These are phyloP conservation scores for Fusarium hainanense DNA, from an alignment of 2,329 filamentous ascomycete genomes.

Conservation along the genomic window DNA sequence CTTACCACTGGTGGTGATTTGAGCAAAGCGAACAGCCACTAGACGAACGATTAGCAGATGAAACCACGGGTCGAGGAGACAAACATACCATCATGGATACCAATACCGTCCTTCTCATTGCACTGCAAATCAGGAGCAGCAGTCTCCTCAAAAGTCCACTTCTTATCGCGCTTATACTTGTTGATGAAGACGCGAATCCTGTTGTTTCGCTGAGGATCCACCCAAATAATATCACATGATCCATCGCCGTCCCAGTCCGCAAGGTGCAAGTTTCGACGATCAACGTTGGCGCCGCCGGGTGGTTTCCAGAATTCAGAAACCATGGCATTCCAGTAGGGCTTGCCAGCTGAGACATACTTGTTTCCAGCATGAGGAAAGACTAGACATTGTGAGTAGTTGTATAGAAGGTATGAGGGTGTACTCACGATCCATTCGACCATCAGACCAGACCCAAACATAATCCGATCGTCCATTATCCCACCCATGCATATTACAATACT, in stretches of 20 bases:
- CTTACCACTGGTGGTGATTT: not conserved
- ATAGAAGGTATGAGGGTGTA: not conserved
- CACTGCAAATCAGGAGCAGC: not conserved
- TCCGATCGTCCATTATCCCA: slow-evolving; percentile 12
- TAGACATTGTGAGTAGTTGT: not conserved
- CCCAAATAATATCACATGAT: slow-evolving; percentile 1
- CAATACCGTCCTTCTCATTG: not conserved
- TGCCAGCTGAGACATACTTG: not conserved
- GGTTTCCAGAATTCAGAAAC: not conserved
- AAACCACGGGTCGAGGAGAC: too few species aligned
- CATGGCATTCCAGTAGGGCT: not conserved
- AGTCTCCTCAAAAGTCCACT: not conserved
- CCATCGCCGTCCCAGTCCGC: slow-evolving; percentile 18
- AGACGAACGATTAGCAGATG: not conserved
- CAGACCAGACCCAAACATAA: slow-evolving; percentile 25
- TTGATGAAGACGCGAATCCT: not conserved
- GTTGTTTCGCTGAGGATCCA: not conserved
- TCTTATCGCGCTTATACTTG: not conserved
- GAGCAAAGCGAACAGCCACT: slow-evolving; percentile 3
- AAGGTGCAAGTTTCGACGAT: not conserved
- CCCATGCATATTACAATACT: slow-evolving; percentile 38
- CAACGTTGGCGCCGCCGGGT: not conserved
- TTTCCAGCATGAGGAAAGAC: not conserved
- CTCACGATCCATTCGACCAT: not conserved
- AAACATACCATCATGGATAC: not conserved